Percentiles rank a stretch among this genome's conserved stretches.
Conservation (phyloP, 1,284 basidiomycete species). For the Ceratobasidium sp. region DNA sequence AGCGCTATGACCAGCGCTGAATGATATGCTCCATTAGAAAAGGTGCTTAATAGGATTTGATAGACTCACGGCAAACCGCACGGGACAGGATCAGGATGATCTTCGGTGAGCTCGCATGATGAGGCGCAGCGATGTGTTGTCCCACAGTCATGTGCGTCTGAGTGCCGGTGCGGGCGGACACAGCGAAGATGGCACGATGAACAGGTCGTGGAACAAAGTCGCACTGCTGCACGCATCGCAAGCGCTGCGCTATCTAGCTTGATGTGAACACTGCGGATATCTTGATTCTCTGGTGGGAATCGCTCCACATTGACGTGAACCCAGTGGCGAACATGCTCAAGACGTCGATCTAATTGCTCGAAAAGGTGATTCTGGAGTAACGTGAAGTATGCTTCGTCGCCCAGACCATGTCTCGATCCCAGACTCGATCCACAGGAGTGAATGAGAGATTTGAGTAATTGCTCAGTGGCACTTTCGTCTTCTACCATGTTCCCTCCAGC, state of each 20-base stretch:
- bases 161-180: slow-evolving; percentile 33
- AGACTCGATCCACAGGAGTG: neutral
- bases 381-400: slow-evolving; percentile 1
- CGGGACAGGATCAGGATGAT: slow-evolving; percentile 36
- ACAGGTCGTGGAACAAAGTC: slow-evolving; percentile 42
- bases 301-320: slow-evolving; percentile 40
- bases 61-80: slow-evolving; percentile 62
- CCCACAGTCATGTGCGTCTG: slow-evolving; percentile 40
- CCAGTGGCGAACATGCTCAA: slow-evolving; percentile 42
- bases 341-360: slow-evolving; percentile 14
- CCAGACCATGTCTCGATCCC: neutral
- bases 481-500: neutral
- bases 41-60: slow-evolving; percentile 1
- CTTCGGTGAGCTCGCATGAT: slow-evolving; percentile 42
- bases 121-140: slow-evolving; percentile 43
- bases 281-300: slow-evolving; percentile 41
- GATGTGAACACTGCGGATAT: slow-evolving; percentile 34
- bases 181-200: slow-evolving; percentile 39
- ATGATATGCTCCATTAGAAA: neutral
- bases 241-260: slow-evolving; percentile 25
- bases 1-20: slow-evolving; percentile 65
- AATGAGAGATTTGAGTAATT: neutral
- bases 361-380: slow-evolving; percentile 2
- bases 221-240: slow-evolving; percentile 25
- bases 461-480: neutral